Evolutionary conservation across 805 yeast species (phyloP), one percentile per base, ranked within the genome.

Genomic region (Kazachstania taianensis): DNA sequence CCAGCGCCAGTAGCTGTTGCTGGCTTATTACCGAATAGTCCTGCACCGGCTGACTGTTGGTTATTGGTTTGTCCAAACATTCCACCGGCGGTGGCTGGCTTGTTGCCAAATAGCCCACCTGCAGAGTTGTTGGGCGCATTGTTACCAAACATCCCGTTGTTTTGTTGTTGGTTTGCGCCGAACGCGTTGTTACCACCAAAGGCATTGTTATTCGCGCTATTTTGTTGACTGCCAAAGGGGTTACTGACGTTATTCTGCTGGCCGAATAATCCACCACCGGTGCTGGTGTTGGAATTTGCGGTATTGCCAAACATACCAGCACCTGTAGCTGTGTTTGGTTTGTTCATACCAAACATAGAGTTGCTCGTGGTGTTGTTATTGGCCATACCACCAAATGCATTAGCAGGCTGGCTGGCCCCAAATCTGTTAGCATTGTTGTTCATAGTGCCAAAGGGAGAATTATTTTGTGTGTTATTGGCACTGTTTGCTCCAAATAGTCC

Each of bases 51-150:
- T n/a, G 16, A 9, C 48, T 30, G 28, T 18, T 36, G 20, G 8
- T 22, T 31, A 4, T 27, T 7, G 6, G 25, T 32, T 50, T 59
- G 41, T 15, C 67, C 67, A 43, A 62, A 61, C n/a, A 57, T 32
- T 5, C 52, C 52, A 10, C 56, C 52, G 3, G 38, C 41, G 10
- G 20, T 18, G 22, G 6, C 10, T 4, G 26, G 16, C 41, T 45
- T 52, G 35, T 45, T 43, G 15, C 68, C 67, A 44, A 62, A 62
- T n/a, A 57, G 32, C 6, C 55, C 55, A n/a, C 55, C 54, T 5
- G 37, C 22, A 7, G 45, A 40, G 24, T 48, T 39, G 15, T 41
- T 35, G 24, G 14, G 33, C 16, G 32, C 49, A 46, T 60, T 33
- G 49, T 59, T 41, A 18, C 67, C 66, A 43, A 62, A 61, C 18